A percentile compares a stretch with the other conserved stretches of the same genome.
Conservation (phyloP, 148 eudicot species). For the Nepenthes gracilis region DNA sequence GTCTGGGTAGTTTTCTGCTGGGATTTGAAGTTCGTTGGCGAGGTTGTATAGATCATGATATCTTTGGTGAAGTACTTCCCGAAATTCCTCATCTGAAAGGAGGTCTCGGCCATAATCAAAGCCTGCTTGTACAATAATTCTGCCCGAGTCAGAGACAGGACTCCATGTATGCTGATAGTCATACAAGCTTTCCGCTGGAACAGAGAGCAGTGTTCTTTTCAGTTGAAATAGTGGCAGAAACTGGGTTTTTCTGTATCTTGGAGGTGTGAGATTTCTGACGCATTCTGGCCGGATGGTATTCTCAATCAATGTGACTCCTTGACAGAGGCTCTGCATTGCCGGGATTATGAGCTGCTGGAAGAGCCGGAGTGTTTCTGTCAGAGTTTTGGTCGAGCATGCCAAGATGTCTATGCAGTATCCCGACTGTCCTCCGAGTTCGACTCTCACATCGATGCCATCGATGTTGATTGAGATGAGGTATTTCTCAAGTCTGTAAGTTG, state of each 20-base stretch:
- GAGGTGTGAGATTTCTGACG: conserved; percentile 62
- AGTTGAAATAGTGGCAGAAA: conserved; percentile 34
- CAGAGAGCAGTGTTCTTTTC: conserved; percentile 74
- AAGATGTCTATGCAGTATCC: conserved; percentile 61
- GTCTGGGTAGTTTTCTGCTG: conserved; percentile 38
- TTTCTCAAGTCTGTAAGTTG: conserved; percentile 69
- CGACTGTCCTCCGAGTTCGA: conserved; percentile 80
- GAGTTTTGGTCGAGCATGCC: conserved; percentile 74
- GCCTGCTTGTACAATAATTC: conserved; percentile 31
- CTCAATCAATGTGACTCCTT: conserved; percentile 48
- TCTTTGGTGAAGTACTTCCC: conserved; percentile 78
- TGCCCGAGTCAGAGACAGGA: conserved; percentile 53
- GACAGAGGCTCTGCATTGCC: conserved; percentile 63
- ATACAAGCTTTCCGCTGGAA: conserved; percentile 83
- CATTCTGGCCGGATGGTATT: conserved; percentile 69
- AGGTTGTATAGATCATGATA: conserved; percentile 84
- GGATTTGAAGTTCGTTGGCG: conserved; percentile 78
- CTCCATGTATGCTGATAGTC: conserved; percentile 95
- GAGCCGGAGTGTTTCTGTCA: conserved; percentile 76
- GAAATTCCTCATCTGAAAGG: conserved; percentile 80
- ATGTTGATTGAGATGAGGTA: conserved; percentile 64
- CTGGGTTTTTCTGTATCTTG: conserved; percentile 77
- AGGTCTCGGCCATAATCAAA: conserved; percentile 80
- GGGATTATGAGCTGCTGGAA: conserved; percentile 79
- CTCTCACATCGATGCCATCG: conserved; percentile 68